Base-by-base conservation (phyloP, 139 green algal genomes). In the Desmodesmus armatus region DNA sequence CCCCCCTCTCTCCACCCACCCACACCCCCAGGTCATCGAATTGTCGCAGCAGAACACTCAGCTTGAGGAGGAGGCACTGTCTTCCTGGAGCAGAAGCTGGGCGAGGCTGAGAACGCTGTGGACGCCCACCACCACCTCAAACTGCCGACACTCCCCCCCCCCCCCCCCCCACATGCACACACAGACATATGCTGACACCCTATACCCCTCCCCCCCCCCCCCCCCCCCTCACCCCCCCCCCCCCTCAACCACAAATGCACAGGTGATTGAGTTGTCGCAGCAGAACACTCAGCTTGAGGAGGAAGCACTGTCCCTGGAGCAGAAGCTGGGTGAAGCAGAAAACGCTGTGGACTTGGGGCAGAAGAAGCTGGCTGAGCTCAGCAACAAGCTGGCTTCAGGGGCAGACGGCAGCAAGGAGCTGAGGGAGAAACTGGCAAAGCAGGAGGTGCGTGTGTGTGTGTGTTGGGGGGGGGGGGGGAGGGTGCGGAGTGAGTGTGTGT, bases 261-360 rank as follows among this genome's bases (percentile, higher is more conserved):
- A 82, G 75, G 75, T 82, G 25, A 82, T 82, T 29, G 75, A 82
- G 49, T 43, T 82, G 53, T 84, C 78, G 6, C 62, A 84, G 78
- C 62, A 74, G 40, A 84, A 84, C 78, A 84, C 65, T 15, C 17
- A 60, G 25, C 78, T 84, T 19, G 78, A 84, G 41, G 78, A 84
- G 53, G 78, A 84, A 62, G 78, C 78, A 2, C 78, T 84, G 2
- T 27, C 78, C 0, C 78, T 84, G n/a, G 78, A 84, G 78, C 78
- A 84, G 78, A 60, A 62, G 60, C 62, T 84, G 5, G 78, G 78
- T 2, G 78, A 84, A n/a, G 78, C 78, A 17, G 78, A 84, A 40
- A 43, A 27, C 2, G 25, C 49, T 39, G 78, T 82, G 11, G 75
- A 82, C 53, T 39, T 27, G 51, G 75, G 75, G 2, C 60, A 84